A percentile compares a stretch with the other conserved stretches of the same genome.
phyloP scores from a whole-genome alignment of 1,139 yeast species.

The Debaryomyces sp. region DNA sequence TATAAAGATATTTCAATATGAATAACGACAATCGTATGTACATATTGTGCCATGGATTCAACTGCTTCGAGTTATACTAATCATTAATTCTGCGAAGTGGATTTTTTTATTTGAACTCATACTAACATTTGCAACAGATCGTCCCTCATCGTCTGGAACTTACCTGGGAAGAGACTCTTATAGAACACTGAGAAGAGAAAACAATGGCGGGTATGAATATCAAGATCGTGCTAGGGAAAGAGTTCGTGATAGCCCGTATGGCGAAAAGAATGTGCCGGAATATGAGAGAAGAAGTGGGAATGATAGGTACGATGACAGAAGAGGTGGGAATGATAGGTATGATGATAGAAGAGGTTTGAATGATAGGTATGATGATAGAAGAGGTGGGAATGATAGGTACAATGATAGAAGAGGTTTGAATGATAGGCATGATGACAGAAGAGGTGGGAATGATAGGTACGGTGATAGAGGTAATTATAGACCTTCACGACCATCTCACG shows the following conservation, averaged over 20 bases:
- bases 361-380: constrained; percentile 8
- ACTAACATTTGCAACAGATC: constrained; percentile 7
- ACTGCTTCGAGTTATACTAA: not conserved
- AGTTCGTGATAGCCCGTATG: constrained; percentile 13
- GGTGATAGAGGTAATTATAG: not conserved
- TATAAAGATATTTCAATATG: not conserved
- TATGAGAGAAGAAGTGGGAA: constrained; percentile 12
- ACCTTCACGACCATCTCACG: constrained; percentile 1
- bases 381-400: constrained; percentile 8
- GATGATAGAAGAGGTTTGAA: constrained; percentile 7
- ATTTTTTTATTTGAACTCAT: not conserved
- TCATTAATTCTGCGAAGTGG: not conserved
- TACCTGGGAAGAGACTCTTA: constrained; percentile 3
- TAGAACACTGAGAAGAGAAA: not conserved
- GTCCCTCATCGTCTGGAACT: constrained; percentile 2
- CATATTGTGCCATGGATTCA: not conserved
- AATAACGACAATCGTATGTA: constrained; percentile 4
- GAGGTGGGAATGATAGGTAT: constrained; percentile 10
- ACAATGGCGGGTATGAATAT: constrained; percentile 5
- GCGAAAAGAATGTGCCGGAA: constrained; percentile 5
- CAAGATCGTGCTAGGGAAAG: constrained; percentile 12
- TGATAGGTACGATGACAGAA: constrained; percentile 8
- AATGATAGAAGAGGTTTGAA: no score
- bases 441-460: no score
- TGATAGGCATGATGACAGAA: no score